Percentiles rank a stretch among this genome's conserved stretches.
Conservation (phyloP, 2,329 filamentous ascomycete genomes). For the Alternaria panax region DNA sequence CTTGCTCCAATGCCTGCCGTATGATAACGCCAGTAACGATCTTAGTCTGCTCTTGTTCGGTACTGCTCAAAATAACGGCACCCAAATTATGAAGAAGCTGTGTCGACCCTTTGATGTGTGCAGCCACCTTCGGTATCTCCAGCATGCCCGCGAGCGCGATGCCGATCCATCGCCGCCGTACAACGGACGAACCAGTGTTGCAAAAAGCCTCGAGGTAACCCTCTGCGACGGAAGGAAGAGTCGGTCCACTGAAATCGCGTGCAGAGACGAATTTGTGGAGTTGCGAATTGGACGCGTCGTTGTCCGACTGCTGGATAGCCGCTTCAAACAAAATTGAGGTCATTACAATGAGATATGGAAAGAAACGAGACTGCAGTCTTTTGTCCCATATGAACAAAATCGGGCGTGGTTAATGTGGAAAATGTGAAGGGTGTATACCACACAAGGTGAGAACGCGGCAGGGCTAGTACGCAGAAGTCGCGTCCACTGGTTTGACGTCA, state of each 20-base stretch:
- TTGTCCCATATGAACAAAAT: not conserved
- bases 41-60: constrained; percentile 40
- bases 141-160: constrained; percentile 41
- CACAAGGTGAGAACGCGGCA: not conserved
- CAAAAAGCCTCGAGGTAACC: constrained; percentile 41
- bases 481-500: not conserved
- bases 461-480: not conserved
- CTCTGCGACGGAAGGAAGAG: constrained; percentile 25
- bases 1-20: constrained; percentile 29
- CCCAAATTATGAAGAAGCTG: constrained; percentile 31
- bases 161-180: constrained; percentile 42
- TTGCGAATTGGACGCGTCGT: constrained; percentile 23
- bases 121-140: constrained; percentile 18
- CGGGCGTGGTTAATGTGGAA: not conserved
- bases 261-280: constrained; percentile 29
- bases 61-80: constrained; percentile 27
- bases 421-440: not conserved
- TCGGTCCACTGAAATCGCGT: constrained; percentile 11
- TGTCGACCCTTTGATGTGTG: constrained; percentile 22
- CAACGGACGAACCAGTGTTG: constrained; percentile 20
- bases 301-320: constrained; percentile 32
- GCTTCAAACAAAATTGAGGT: constrained; percentile 25
- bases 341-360: constrained; percentile 16
- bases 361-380: not conserved
- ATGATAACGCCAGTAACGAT: constrained; percentile 44